A percentile compares a stretch with the other conserved stretches of the same genome.
phyloP scores from a whole-genome alignment of 2,329 filamentous ascomycete genomes.

The Neofusicoccum umdonicola region DNA sequence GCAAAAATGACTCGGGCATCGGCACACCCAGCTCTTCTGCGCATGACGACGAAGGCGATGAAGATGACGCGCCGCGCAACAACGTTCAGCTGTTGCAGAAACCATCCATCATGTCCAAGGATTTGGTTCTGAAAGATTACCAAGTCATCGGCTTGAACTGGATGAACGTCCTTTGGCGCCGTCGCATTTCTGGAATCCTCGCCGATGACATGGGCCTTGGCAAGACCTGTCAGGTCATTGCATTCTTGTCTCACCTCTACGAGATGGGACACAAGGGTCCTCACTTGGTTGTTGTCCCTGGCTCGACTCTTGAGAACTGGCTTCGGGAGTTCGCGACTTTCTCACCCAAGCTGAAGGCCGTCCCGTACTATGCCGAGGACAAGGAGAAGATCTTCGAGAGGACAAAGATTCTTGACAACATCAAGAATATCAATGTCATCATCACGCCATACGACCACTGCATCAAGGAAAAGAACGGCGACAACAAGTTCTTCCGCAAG shows the following conservation, averaged over 20 bases:
- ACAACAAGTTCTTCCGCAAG: slow-evolving; percentile 62
- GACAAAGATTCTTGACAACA: slow-evolving; percentile 62
- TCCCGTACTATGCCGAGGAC: slow-evolving; percentile 70
- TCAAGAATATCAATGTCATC: slow-evolving; percentile 65
- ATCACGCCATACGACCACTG: slow-evolving; percentile 70
- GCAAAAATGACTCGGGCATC: slow-evolving; percentile 60
- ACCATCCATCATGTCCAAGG: slow-evolving; percentile 72
- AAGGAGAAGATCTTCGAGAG: slow-evolving; percentile 66
- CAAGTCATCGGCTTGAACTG: slow-evolving; percentile 94
- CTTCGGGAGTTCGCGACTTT: slow-evolving; percentile 85
- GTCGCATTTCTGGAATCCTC: slow-evolving; percentile 80
- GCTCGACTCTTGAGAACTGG: slow-evolving; percentile 95
- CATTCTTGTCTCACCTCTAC: slow-evolving; percentile 80
- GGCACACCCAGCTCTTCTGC: slow-evolving; percentile 56
- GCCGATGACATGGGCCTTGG: slow-evolving; percentile 95
- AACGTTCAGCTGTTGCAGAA: slow-evolving; percentile 58
- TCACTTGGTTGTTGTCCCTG: slow-evolving; percentile 85
- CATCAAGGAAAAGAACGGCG: slow-evolving; percentile 52
- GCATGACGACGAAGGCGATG: slow-evolving; percentile 43
- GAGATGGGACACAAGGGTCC: slow-evolving; percentile 66
- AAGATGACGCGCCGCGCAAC: slow-evolving; percentile 32
- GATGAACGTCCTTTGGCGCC: slow-evolving; percentile 79
- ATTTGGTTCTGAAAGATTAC: slow-evolving; percentile 83
- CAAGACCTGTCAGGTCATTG: slow-evolving; percentile 96
- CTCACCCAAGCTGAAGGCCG: slow-evolving; percentile 68